Evolutionary conservation across 768 basidiomycete species (phyloP).

Genomic region (Saitozyma sp.): DNA sequence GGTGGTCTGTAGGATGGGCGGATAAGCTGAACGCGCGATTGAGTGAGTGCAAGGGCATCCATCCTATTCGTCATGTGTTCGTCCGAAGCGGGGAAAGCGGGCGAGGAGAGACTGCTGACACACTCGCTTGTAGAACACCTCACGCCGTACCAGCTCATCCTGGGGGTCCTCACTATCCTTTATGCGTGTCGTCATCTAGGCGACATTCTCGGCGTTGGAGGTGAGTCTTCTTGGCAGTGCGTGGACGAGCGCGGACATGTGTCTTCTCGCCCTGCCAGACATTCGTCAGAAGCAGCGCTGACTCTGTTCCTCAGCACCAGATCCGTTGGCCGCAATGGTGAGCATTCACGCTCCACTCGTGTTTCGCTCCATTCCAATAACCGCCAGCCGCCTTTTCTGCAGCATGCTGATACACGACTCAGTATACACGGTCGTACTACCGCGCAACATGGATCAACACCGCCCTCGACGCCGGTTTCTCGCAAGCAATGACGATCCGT

Average conservation of each 20-base stretch:
- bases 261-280: neutral
- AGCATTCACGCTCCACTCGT: conserved; percentile 1
- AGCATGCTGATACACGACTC: neutral
- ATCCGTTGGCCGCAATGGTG: conserved; percentile 85
- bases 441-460: conserved; percentile 93
- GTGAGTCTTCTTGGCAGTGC: conserved; percentile 57
- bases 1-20: conserved; percentile 30
- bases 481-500: conserved; percentile 87
- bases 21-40: conserved; percentile 41
- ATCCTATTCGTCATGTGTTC: too few species aligned
- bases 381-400: neutral
- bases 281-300: neutral
- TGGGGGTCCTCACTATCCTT: conserved; percentile 77
- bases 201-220: conserved; percentile 75
- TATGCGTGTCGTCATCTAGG: conserved; percentile 84
- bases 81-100: too few species aligned
- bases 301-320: conserved; percentile 65
- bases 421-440: conserved; percentile 93
- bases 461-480: conserved; percentile 95
- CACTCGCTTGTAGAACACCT: conserved; percentile 62
- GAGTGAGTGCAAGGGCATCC: conserved; percentile 28
- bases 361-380: neutral
- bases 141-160: conserved; percentile 94
- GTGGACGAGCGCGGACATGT: neutral
- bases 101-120: neutral